Percentiles rank a stretch among this genome's conserved stretches.
Evolutionary conservation across 441 rosid genomes (phyloP).

Genomic region (Jatropha podagrica): DNA sequence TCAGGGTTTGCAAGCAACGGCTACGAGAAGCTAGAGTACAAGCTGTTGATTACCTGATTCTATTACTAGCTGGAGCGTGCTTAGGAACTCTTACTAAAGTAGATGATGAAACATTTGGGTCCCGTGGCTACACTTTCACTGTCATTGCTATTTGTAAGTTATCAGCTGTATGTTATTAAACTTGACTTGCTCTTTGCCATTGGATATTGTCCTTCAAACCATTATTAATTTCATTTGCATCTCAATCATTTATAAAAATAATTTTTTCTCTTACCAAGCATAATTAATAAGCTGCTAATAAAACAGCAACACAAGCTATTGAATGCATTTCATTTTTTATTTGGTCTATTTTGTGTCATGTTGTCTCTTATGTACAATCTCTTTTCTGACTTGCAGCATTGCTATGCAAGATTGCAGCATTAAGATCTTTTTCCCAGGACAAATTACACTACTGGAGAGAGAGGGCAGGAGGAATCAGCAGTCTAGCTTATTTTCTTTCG

Average conservation of each 20-base stretch:
- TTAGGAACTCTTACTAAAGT: constrained; percentile 76
- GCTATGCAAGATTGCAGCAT: constrained; percentile 84
- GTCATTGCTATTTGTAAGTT: constrained; percentile 96
- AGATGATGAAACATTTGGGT: constrained; percentile 77
- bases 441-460: constrained; percentile 93
- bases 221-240: neutral
- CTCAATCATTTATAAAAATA: neutral
- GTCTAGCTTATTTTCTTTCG: constrained; percentile 85
- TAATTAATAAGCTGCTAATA: neutral
- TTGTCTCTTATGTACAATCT: neutral
- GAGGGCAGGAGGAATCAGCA: constrained; percentile 84
- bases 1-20: constrained; percentile 61
- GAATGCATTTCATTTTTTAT: neutral
- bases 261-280: neutral
- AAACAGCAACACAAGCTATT: too few species aligned
- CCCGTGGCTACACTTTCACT: constrained; percentile 71
- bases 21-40: constrained; percentile 78
- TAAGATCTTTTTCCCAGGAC: constrained; percentile 84
- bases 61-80: constrained; percentile 92
- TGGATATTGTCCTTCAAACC: neutral
- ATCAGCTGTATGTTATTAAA: neutral
- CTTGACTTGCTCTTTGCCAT: neutral
- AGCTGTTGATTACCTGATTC: constrained; percentile 77
- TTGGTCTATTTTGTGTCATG: neutral
- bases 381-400: constrained; percentile 56